Evolutionary conservation across 2,329 filamentous ascomycete species (phyloP).

Genomic region (Colletotrichum destructivum): DNA sequence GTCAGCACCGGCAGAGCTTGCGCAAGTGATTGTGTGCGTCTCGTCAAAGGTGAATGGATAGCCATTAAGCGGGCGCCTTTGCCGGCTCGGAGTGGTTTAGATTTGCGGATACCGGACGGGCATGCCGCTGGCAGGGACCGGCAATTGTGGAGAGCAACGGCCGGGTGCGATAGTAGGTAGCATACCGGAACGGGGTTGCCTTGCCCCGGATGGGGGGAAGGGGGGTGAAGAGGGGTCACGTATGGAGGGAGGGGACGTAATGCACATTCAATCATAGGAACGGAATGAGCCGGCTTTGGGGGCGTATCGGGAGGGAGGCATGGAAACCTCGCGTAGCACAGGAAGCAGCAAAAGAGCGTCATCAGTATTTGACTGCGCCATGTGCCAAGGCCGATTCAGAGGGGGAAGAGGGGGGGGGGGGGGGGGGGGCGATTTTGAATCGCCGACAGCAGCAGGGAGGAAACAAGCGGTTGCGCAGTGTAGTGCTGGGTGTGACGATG

Average conservation of each 20-base stretch:
- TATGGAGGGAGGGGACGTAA: neutral
- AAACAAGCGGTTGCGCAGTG: too few species aligned
- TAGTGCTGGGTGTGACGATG: slow-evolving; percentile 6
- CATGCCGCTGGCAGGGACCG: neutral
- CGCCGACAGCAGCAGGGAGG: too few species aligned
- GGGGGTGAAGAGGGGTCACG: too few species aligned
- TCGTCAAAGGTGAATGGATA: neutral
- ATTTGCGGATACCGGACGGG: neutral
- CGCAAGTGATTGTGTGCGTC: neutral
- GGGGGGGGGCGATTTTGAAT: neutral
- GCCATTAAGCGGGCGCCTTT: too few species aligned
- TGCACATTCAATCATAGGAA: neutral
- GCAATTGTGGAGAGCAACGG: neutral
- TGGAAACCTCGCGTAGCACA: neutral
- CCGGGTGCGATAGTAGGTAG: neutral
- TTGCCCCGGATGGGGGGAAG: neutral
- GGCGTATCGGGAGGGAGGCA: too few species aligned
- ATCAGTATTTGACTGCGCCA: slow-evolving; percentile 14
- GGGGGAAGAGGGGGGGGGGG: neutral
- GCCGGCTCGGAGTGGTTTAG: neutral
- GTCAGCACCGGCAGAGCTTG: neutral
- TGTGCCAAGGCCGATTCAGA: slow-evolving; percentile 16
- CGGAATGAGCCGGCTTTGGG: neutral
- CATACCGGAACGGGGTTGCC: neutral
- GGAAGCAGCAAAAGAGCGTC: neutral